Base-by-base conservation (phyloP, 805 yeast species). In the Saccharomycopsis oosterbeekiorum region DNA sequence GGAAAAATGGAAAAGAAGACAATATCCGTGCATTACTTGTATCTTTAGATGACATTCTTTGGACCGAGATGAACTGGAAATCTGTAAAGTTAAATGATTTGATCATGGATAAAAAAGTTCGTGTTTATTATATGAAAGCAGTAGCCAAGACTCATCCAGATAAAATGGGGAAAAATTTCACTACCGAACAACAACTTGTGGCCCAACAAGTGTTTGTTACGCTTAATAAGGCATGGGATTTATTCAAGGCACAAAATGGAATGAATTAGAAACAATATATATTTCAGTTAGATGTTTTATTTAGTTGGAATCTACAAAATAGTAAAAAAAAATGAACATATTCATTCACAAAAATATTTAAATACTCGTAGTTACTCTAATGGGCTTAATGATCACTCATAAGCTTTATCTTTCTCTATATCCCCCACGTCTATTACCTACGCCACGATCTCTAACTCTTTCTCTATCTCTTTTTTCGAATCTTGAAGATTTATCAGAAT, bases 81-180 rank as follows among this genome's bases (percentile, higher is more conserved):
- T 76, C 80, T 17, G 85, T 91, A 4, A 71, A 84, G 1, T 72
- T 86, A 69, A 78, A 85, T 3, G 97, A 93, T 61, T 75, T 94
- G 62, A 94, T 94, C 62, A 76, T 92, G 65, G 93, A 96, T 19
- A 92, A 91, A 67, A 91, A 88, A 70, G 97, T 91, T 43, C 93
- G 93, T 71, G 76, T 93, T 42, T 77, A 78, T 19, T 94, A 94
- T 17, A 92, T 94, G 96, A 89, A 86, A 72, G 88, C 97, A 1
- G 89, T 94, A 65, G 88, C 98, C 0, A 79, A 84, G 42, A 97
- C 98, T 4, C 92, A 92, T 71, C 81, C 89, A 0, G 99, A 94
- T 72, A 94, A 94, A 71, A 75, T 92, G 26, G 76, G 83, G 6
- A 69, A 73, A n/a, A 72, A 73, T 24, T 82, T 86, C 1, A 75